Base-by-base conservation (phyloP, 192 early-diverging fungal species). In the Entomortierella parvispora region DNA sequence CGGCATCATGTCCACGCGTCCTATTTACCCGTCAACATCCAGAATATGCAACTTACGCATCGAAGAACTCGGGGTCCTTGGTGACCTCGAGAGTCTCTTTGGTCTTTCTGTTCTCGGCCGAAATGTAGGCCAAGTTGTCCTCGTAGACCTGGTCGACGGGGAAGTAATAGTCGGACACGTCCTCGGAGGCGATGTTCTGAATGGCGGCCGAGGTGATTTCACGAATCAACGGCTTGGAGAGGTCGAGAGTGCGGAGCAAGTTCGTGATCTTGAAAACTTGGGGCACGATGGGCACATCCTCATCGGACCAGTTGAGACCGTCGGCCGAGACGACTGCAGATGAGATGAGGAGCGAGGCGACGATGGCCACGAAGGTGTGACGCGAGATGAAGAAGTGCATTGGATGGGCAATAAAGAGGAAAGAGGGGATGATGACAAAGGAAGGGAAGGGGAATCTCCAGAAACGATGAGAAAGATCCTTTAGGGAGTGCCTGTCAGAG, bases 181-280 rank as follows among this genome's bases (percentile, higher is more conserved):
- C 56, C 25, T 80, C 68, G 2, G 69, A 37, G 53, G 62, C 69
- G 14, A 82, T 77, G 58, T 89, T 89, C 66, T 79, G 60, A 2
- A 82, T 58, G 17, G 71, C 68, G 29, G 83, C 62, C 6, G 82
- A 79, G 26, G 77, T 81, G 51, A 80, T 69, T 56, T 89, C 85
- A 17, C 80, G 80, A 47, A 85, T 79, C 56, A 89, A 54, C 17
- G 83, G 58, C 11, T 67, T 66, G 11, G 84, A 83, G 14, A 92
- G 70, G 58, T 94, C 91, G 34, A 94, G 34, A n/a, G 82, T 80
- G 25, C 90, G 87, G 52, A 86, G 65, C 20, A 89, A 54, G 66
- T 92, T 91, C 43, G 63, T 62, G 64, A 91, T 90, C 47, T 78
- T 68, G 61, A 85, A 81, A 32, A 71, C 44, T 9, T 79, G 57